Percentiles rank a stretch among this genome's conserved stretches.
These are phyloP conservation scores for Codiaeum variegatum DNA, from an alignment of 441 rosid species.

Conservation along the genomic window DNA sequence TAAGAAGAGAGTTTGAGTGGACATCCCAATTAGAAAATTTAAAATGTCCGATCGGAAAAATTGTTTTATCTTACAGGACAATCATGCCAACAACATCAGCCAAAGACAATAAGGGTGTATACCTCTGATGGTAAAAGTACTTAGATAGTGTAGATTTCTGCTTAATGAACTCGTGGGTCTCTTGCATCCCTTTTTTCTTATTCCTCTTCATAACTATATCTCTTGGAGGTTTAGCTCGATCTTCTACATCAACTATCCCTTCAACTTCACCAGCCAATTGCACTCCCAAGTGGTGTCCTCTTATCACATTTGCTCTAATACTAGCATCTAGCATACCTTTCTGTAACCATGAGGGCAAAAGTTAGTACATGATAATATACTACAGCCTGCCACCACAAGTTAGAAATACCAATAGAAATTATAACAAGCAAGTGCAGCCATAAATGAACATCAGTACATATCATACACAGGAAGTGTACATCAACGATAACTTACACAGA, in stretches of 20 bases:
- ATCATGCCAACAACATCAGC: background rate
- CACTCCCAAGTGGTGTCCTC: constrained; percentile 36
- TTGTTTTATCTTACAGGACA: background rate
- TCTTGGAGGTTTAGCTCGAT: constrained; percentile 26
- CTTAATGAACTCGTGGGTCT: constrained; percentile 31
- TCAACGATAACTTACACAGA: background rate
- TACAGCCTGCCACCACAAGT: background rate
- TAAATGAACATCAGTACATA: background rate
- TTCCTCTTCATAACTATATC: constrained; percentile 30
- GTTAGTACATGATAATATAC: background rate
- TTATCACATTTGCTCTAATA: constrained; percentile 53
- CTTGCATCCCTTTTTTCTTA: constrained; percentile 23
- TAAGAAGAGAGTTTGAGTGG: constrained; percentile 9
- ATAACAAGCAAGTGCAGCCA: background rate
- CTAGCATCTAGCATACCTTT: constrained; percentile 36
- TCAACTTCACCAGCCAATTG: constrained; percentile 34
- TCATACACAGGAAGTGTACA: background rate
- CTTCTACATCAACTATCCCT: constrained; percentile 36
- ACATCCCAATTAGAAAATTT: background rate
- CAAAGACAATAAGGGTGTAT: constrained; percentile 24
- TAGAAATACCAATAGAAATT: background rate
- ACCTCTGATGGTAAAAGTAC: constrained; percentile 79
- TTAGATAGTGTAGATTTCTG: constrained; percentile 36
- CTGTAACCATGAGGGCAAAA: constrained; percentile 37
- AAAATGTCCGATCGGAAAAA: too few relatives aligned